Evolutionary conservation across 306 rosid species (phyloP).

Genomic region (Prunus armeniaca): DNA sequence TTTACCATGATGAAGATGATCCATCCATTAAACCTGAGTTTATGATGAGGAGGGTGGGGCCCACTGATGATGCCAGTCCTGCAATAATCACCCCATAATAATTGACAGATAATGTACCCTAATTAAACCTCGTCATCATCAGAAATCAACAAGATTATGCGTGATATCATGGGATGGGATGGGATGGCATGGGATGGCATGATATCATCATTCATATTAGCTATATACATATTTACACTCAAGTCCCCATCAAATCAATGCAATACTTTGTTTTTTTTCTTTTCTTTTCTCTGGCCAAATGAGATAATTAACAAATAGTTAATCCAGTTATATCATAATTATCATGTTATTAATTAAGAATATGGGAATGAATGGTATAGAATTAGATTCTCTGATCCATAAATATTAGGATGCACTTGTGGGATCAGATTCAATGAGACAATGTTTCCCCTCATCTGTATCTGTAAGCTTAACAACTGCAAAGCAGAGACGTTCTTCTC

Average conservation of each 20-base stretch:
- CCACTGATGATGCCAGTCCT: conserved; percentile 14
- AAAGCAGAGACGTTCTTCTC: neutral
- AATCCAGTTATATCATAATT: too few relatives aligned
- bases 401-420: too few relatives aligned
- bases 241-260: neutral
- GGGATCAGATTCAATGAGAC: too few relatives aligned
- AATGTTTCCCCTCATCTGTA: neutral
- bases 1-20: conserved; percentile 41
- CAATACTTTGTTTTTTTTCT: neutral
- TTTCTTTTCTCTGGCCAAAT: neutral
- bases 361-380: too few relatives aligned
- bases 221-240: neutral
- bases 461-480: neutral
- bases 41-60: conserved; percentile 29
- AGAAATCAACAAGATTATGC: too few relatives aligned
- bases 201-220: too few relatives aligned
- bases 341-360: too few relatives aligned
- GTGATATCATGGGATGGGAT: too few relatives aligned
- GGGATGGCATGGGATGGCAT: too few relatives aligned
- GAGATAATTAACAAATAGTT: neutral
- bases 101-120: too few relatives aligned
- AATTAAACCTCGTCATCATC: too few relatives aligned
- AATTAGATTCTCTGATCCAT: too few relatives aligned
- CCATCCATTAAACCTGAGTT: conserved; percentile 17
- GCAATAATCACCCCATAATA: neutral